phyloP scores from a whole-genome alignment of 2,329 filamentous ascomycete species.

The Volutella citrinella region DNA sequence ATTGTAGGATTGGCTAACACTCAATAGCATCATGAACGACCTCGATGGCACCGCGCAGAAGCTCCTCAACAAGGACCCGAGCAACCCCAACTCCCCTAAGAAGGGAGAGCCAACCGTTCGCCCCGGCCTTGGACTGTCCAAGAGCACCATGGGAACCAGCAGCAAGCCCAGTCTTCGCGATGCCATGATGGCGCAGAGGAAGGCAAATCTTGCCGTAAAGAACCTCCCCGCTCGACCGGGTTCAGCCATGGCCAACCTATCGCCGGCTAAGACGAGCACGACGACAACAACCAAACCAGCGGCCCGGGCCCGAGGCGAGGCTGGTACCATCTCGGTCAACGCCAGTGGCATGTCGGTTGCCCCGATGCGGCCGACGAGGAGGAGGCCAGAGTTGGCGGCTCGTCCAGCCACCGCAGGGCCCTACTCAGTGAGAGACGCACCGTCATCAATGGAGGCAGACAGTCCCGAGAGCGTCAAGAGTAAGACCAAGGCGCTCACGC shows the following conservation, averaged over 20 bases:
- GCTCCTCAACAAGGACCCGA: slow-evolving; percentile 76
- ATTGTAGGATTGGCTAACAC: slow-evolving; percentile 18
- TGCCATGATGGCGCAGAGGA: slow-evolving; percentile 80
- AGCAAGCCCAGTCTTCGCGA: slow-evolving; percentile 72
- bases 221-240: slow-evolving; percentile 57
- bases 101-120: slow-evolving; percentile 47
- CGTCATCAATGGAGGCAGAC: slow-evolving; percentile 27
- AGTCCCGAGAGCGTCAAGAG: slow-evolving; percentile 47
- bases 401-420: slow-evolving; percentile 64
- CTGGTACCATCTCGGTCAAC: slow-evolving; percentile 42
- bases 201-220: slow-evolving; percentile 46
- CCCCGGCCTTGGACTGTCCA: slow-evolving; percentile 59
- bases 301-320: slow-evolving; percentile 41
- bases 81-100: slow-evolving; percentile 71
- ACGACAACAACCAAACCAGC: slow-evolving; percentile 30
- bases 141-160: slow-evolving; percentile 55
- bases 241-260: slow-evolving; percentile 62
- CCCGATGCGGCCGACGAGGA: slow-evolving; percentile 59
- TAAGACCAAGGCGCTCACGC: slow-evolving; percentile 47
- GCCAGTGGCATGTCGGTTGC: slow-evolving; percentile 61
- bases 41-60: slow-evolving; percentile 77
- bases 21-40: slow-evolving; percentile 66
- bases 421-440: slow-evolving; percentile 58
- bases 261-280: slow-evolving; percentile 44
- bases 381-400: slow-evolving; percentile 54